Conservation (phyloP, 2,329 filamentous ascomycete genomes). For the Corinectria fuckeliana region DNA sequence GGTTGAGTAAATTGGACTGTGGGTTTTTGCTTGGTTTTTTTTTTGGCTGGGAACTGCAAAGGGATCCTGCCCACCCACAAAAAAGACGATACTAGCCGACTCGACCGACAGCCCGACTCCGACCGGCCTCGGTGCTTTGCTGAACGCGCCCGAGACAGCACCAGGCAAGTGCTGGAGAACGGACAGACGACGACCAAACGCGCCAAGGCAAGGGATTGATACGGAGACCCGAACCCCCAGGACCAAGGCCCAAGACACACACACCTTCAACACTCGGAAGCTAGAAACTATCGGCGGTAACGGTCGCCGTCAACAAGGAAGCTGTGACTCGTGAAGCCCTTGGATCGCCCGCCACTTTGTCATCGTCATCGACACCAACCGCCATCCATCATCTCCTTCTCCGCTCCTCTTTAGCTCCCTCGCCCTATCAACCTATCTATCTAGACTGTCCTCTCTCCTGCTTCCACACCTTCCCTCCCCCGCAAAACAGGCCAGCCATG, state of each 20-base stretch:
- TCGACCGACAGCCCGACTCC: slow-evolving; percentile 24
- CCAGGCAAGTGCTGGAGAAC: too few relatives aligned
- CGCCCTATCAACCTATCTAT: not conserved
- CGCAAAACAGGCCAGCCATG: slow-evolving; percentile 14
- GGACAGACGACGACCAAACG: too few relatives aligned
- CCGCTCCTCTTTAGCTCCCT: too few relatives aligned
- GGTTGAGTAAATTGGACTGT: too few relatives aligned
- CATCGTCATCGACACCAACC: slow-evolving; percentile 35
- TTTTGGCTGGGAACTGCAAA: too few relatives aligned
- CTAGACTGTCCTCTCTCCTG: too few relatives aligned
- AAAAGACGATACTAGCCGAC: slow-evolving; percentile 39
- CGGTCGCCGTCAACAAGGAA: not conserved
- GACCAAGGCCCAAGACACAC: not conserved
- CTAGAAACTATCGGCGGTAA: not conserved
- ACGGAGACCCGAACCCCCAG: not conserved
- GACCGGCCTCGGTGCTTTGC: slow-evolving; percentile 32
- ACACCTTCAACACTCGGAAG: not conserved
- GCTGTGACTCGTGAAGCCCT: slow-evolving; percentile 7
- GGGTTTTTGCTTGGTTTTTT: too few relatives aligned
- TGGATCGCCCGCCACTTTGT: slow-evolving; percentile 30
- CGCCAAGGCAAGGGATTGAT: not conserved
- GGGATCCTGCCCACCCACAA: slow-evolving; percentile 6
- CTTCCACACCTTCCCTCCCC: too few relatives aligned
- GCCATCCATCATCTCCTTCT: not conserved
- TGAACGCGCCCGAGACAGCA: not conserved